Base-by-base conservation (phyloP, 495 filamentous ascomycete genomes). In the Penicillium silybi region DNA sequence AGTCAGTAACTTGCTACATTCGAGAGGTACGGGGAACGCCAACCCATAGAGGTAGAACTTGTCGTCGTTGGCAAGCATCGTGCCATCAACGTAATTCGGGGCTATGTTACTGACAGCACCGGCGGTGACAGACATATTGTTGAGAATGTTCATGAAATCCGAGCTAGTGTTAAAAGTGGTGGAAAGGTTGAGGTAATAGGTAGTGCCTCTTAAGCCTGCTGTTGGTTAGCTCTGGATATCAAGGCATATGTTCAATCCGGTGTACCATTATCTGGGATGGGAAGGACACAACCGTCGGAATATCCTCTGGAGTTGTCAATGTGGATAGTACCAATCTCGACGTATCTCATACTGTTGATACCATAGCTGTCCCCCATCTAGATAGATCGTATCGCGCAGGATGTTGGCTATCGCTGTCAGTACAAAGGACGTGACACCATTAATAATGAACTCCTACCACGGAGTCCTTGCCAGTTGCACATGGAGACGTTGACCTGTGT, bases 21-120 rank as follows among this genome's bases (percentile, higher is more conserved):
- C 1, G 10, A 29, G 10, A 29, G 2, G 10, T 4, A 7, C 1
- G 11, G 15, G 16, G 35, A n/a, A 32, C n/a, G n/a, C 51, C 3
- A 7, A 69, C 69, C 67, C 69, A 44, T 71, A 74, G 15, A 72
- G 58, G 45, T 62, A 81, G 50, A 83, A 81, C 53, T 84, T 75
- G 35, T 80, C 64, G 29, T 88, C 66, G 52, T 88, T 90, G 20
- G 76, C 79, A 18, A 90, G 75, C 72, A 90, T 80, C 8, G 74
- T 77, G 9, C 86, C 86, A 49, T 87, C 82, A 5, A 69, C 40
- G 50, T 82, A 85, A 52, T 80, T 79, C 0, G 81, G 83, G 1
- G 75, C 82, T 51, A 83, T 53, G 52, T 84, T 83, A 50, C 72
- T 82, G 17, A 70, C 71, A 11, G 63, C 65, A 2, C 63, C 69